phyloP scores from a whole-genome alignment of 2,329 filamentous ascomycete species.

The Diaporthe australafricana region DNA sequence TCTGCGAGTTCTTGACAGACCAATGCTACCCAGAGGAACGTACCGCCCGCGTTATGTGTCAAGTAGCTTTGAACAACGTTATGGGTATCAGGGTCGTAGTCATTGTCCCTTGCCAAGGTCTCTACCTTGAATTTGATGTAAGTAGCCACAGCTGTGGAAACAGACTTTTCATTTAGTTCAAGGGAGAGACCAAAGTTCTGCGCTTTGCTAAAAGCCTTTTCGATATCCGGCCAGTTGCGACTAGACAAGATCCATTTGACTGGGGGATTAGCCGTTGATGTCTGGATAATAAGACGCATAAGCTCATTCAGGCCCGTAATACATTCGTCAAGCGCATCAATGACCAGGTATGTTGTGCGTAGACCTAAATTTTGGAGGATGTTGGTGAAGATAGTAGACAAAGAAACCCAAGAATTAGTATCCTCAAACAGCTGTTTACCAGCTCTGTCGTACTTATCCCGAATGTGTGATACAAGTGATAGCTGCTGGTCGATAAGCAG shows the following conservation, averaged over 20 bases:
- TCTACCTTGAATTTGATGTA: conserved; percentile 50
- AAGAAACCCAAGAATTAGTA: conserved; percentile 50
- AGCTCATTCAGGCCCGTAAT: conserved; percentile 44
- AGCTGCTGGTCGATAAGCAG: conserved; percentile 48
- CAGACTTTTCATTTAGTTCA: conserved; percentile 49
- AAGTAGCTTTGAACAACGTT: conserved; percentile 42
- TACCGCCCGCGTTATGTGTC: conserved; percentile 49
- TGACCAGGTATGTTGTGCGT: conserved; percentile 49
- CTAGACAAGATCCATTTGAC: conserved; percentile 59
- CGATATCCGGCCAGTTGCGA: conserved; percentile 53
- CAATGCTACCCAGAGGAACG: conserved; percentile 58
- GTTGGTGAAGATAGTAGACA: conserved; percentile 52
- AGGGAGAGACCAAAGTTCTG: conserved; percentile 47
- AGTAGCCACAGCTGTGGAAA: background rate
- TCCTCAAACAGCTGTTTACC: conserved; percentile 50
- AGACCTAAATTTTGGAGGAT: conserved; percentile 53
- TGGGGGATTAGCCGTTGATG: conserved; percentile 37
- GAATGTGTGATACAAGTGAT: conserved; percentile 50
- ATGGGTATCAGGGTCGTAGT: conserved; percentile 40
- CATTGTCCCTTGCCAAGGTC: conserved; percentile 44
- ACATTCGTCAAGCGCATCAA: conserved; percentile 64
- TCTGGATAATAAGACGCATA: conserved; percentile 48
- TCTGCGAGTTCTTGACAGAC: conserved; percentile 49
- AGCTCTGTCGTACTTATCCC: conserved; percentile 45
- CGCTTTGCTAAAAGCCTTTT: conserved; percentile 42